Evolutionary conservation across 2,329 filamentous ascomycete genomes (phyloP).

Genomic region (Aurifilum marmelostoma): DNA sequence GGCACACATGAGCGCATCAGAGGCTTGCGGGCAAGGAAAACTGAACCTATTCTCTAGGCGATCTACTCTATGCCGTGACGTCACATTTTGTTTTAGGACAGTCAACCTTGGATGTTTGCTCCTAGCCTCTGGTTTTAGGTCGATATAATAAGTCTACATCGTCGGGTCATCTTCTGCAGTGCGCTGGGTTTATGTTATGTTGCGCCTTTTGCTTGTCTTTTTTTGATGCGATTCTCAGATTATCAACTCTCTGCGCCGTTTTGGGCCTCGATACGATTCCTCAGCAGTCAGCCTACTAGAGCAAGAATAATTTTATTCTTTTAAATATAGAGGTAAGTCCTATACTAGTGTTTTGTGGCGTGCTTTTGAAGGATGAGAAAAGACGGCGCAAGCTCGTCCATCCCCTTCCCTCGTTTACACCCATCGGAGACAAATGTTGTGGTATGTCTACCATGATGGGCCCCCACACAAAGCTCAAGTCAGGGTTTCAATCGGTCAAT

Average conservation of each 20-base stretch:
- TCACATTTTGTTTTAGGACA: neutral
- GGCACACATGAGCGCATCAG: slow-evolving; percentile 11
- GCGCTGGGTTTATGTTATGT: neutral
- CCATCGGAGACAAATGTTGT: neutral
- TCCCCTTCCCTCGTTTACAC: neutral
- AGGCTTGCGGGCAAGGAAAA: slow-evolving; percentile 15
- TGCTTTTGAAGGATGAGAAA: neutral
- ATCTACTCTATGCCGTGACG: slow-evolving; percentile 16
- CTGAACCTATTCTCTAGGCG: slow-evolving; percentile 9
- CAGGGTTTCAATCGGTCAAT: slow-evolving; percentile 11
- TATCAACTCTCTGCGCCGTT: neutral
- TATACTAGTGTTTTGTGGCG: neutral
- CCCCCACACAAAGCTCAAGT: slow-evolving; percentile 12
- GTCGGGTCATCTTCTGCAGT: neutral
- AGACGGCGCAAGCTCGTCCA: neutral
- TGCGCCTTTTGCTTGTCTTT: neutral
- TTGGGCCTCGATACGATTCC: neutral
- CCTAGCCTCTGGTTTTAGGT: neutral
- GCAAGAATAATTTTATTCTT: neutral
- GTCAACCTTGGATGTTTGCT: neutral
- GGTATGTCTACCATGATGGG: neutral
- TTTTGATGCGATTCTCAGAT: neutral
- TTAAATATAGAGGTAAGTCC: neutral
- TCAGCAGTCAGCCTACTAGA: neutral
- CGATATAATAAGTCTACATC: neutral